A percentile compares a stretch with the other conserved stretches of the same genome.
phyloP scores from a whole-genome alignment of 305 asterid genomes.

The Fraxinus baroniana region DNA sequence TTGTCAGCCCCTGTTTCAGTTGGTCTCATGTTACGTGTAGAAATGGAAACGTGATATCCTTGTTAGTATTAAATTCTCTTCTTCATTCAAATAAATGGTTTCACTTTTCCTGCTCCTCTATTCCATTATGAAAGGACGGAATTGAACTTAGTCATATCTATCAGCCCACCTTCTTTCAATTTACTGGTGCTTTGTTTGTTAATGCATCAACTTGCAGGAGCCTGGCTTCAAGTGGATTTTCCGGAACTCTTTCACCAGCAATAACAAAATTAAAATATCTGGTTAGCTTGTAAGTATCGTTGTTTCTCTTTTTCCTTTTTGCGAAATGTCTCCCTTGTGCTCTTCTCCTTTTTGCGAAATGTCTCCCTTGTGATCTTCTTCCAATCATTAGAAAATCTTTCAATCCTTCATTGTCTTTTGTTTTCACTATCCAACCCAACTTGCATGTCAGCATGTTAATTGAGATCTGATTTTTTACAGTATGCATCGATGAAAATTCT shows the following conservation, averaged over 20 bases:
- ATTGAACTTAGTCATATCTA: neutral
- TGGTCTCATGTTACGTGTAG: slow-evolving; percentile 80
- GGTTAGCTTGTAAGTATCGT: slow-evolving; percentile 57
- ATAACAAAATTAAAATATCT: slow-evolving; percentile 62
- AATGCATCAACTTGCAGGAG: slow-evolving; percentile 54
- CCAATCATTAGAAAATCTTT: neutral
- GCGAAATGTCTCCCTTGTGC: neutral
- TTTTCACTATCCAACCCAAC: neutral
- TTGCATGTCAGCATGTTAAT: neutral
- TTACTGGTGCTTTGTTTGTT: neutral
- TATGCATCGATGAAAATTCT: neutral
- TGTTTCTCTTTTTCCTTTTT: neutral
- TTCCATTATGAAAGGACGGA: neutral
- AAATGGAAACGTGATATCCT: slow-evolving; percentile 61
- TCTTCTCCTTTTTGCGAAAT: neutral
- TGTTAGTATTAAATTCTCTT: slow-evolving; percentile 50
- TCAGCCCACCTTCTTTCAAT: neutral
- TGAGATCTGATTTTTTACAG: neutral
- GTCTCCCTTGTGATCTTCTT: neutral
- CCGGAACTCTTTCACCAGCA: slow-evolving; percentile 74
- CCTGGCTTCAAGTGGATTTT: slow-evolving; percentile 66
- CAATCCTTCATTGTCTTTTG: neutral
- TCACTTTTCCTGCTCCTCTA: neutral
- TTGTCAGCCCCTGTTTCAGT: slow-evolving; percentile 86
- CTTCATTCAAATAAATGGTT: neutral